Base-by-base conservation (phyloP, 2,329 filamentous ascomycete genomes). In the Cercospora sp. region DNA sequence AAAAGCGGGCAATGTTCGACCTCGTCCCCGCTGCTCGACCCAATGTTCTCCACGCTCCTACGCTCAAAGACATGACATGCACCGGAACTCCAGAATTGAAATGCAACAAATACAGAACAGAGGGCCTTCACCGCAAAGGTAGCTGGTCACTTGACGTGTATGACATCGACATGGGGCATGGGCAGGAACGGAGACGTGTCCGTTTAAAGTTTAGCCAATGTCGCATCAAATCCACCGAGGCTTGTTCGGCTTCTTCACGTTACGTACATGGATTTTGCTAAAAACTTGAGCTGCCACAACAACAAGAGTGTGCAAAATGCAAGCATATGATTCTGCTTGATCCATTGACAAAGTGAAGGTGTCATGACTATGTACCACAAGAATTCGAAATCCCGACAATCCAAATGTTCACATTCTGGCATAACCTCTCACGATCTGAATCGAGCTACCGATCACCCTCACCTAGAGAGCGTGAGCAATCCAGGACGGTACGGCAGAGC, bases 401-500 rank as follows among this genome's bases (percentile, higher is more conserved):
- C 45, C 18, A n/a, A 51, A 6, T n/a, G 16, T 58, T 9, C 23
- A 28, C 12, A 30, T n/a, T 28, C 53, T 13, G 45, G 12, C 20
- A 51, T 51, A 13, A 51, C 45, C 18, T 23, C 18, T 51, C 45
- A 26, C 20, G 18, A 58, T 33, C 53, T 58, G n/a, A 3, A 31
- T 58, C 7, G 20, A 30, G 53, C 8, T 31, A 31, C 42, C 10
- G 48, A 12, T 12, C 9, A 3, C 13, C 48, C 20, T 31, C 45
- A 63, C 10, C 42, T 48, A 18, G 40, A 23, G 16, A 87, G 76
- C 0, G 86, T 89, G 67, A 89, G 74, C 30, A 89, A 65, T 59
- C 82, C 87, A 0, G 87, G 87, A 5, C 81, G 79, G 75, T 87
- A 89, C 1, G 87, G 87, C 67, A 85, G 72, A 2, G 70, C 31